phyloP scores from a whole-genome alignment of 352 stramenopile species.

The Aphanomyces astaci region DNA sequence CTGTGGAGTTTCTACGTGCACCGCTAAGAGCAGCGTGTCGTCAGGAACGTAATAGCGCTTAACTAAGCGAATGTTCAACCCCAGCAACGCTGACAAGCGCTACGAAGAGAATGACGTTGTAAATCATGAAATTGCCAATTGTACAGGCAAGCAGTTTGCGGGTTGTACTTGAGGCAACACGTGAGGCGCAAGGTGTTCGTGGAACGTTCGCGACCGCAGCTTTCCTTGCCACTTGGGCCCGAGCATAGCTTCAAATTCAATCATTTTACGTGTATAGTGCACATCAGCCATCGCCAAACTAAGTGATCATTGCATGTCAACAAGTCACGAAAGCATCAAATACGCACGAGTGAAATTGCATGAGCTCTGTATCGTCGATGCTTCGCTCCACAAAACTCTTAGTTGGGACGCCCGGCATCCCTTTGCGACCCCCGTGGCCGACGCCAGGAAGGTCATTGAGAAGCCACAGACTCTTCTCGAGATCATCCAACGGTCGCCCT shows the following conservation, averaged over 20 bases:
- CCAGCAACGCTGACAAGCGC: conserved; percentile 41
- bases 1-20: conserved; percentile 37
- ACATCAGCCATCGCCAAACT: conserved; percentile 28
- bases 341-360: conserved; percentile 30
- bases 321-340: too few relatives aligned
- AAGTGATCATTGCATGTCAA: neutral
- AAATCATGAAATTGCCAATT: neutral
- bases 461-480: conserved; percentile 52
- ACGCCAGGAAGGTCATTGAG: conserved; percentile 55
- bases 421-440: conserved; percentile 52
- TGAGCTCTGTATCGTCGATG: conserved; percentile 52
- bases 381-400: conserved; percentile 36
- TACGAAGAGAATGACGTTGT: neutral
- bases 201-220: conserved; percentile 37
- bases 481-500: conserved; percentile 37
- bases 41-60: conserved; percentile 48
- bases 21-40: conserved; percentile 49
- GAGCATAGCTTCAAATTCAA: conserved; percentile 51
- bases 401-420: conserved; percentile 36
- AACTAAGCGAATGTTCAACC: conserved; percentile 32
- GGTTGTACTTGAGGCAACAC: conserved; percentile 41
- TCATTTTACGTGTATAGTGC: conserved; percentile 50
- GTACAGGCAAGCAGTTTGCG: neutral
- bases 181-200: conserved; percentile 32
- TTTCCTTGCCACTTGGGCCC: conserved; percentile 42